Evolutionary conservation across 2,329 filamentous ascomycete genomes (phyloP), one percentile per base, ranked within the genome.

Genomic region (Mariannaea sp.): DNA sequence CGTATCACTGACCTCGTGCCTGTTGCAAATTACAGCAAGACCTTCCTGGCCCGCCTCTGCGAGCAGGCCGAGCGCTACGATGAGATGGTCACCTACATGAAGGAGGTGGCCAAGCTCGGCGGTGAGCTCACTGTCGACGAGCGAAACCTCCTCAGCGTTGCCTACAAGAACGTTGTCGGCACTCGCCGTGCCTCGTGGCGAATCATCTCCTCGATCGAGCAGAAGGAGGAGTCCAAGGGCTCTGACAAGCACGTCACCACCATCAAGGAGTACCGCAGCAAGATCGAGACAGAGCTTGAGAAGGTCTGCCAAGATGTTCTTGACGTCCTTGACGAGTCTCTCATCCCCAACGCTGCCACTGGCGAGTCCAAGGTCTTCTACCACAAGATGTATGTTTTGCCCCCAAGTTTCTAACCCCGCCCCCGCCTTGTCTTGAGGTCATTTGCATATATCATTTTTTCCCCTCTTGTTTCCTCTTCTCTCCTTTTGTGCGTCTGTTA

Each of bases 41-140:
- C 94, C 75, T 97, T 97, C 86, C 91, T 97, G 78, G 94, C 94
- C 79, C 88, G 94, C 82, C 92, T 99, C 76, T 97, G 94, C 85
- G 94, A 97, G 90, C 94, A 99, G 87, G 94, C 94, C 76, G 94
- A 97, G 86, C 93, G 93, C 75, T 99, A 99, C 81, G 93, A 99
- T 93, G 94, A 97, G 82, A 97, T 97, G 93, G 93, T 97, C 70
- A 92, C 87, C 74, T 97, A 93, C 83, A 97, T 97, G 94, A 97
- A 97, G 90, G 92, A 97, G 88, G 93, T 97, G 71, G 93, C 93
- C 78, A 95, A 96, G 81, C 76, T 87, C 68, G 84, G 82, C 67
- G 83, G 84, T 70, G 89, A 92, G 78, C 87, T 93, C 71, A 88
- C 86, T 64, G 93, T 97, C 69, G 93, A 97, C 77, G 94, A 99